These are phyloP conservation scores for Lobosporangium transversale DNA, from an alignment of 192 early-diverging fungal species.

Conservation along the genomic window DNA sequence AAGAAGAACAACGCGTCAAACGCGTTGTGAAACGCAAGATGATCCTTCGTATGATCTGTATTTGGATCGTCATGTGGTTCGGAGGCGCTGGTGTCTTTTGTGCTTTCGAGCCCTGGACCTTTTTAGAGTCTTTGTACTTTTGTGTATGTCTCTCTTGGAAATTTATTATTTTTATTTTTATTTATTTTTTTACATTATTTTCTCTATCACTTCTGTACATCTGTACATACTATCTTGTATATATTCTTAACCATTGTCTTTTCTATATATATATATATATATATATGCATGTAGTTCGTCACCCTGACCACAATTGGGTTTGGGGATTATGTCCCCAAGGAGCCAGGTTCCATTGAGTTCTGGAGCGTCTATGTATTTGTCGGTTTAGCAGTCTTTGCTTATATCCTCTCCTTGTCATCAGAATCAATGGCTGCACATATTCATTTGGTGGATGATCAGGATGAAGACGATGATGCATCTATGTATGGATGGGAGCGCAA, in stretches of 20 bases:
- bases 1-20: slow-evolving; percentile 45
- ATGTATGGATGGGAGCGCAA: slow-evolving; percentile 51
- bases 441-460: slow-evolving; percentile 43
- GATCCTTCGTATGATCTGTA: slow-evolving; percentile 31
- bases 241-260: background rate
- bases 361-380: slow-evolving; percentile 53
- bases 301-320: slow-evolving; percentile 51
- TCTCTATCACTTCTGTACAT: background rate
- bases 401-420: slow-evolving; percentile 42
- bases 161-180: too few relatives aligned
- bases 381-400: slow-evolving; percentile 41
- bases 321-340: slow-evolving; percentile 37
- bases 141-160: slow-evolving; percentile 38
- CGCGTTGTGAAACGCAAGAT: slow-evolving; percentile 41
- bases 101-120: slow-evolving; percentile 31
- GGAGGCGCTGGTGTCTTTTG: slow-evolving; percentile 46
- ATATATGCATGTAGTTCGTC: slow-evolving; percentile 20
- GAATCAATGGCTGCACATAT: slow-evolving; percentile 47
- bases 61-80: slow-evolving; percentile 51
- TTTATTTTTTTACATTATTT: background rate
- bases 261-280: too few relatives aligned
- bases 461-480: slow-evolving; percentile 31
- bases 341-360: slow-evolving; percentile 49
- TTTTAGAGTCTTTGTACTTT: slow-evolving; percentile 42
- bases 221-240: background rate